A percentile compares a stretch with the other conserved stretches of the same genome.
These are phyloP conservation scores for Gaertneriomyces sp. DNA, from an alignment of 192 early-diverging fungal species.

Conservation along the genomic window DNA sequence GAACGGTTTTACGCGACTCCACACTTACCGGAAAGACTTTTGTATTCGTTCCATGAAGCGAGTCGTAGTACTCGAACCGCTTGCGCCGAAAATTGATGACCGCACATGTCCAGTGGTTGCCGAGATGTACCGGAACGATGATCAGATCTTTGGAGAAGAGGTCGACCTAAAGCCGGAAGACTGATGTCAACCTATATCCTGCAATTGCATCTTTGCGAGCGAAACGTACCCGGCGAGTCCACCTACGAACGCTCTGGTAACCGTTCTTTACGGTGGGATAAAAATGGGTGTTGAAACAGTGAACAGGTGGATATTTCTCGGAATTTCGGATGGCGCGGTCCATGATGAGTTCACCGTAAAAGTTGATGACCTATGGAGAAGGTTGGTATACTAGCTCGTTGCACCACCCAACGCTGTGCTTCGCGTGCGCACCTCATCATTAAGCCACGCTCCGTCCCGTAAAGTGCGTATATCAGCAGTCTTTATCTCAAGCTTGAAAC, in stretches of 20 bases:
- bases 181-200: conserved; percentile 15
- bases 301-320: conserved; percentile 42
- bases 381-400: neutral
- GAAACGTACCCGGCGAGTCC: conserved; percentile 66
- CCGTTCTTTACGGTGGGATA: conserved; percentile 68
- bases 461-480: conserved; percentile 71
- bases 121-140: conserved; percentile 80
- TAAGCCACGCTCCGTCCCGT: conserved; percentile 74
- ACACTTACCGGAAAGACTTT: conserved; percentile 43
- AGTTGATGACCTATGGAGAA: conserved; percentile 70
- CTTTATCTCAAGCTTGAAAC: conserved; percentile 59
- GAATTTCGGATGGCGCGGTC: conserved; percentile 53
- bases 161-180: conserved; percentile 40
- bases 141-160: conserved; percentile 75
- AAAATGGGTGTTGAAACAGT: conserved; percentile 92
- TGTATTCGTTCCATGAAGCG: conserved; percentile 64
- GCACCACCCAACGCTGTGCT: neutral
- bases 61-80: conserved; percentile 78
- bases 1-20: neutral
- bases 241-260: conserved; percentile 70
- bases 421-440: conserved; percentile 73
- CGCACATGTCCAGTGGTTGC: conserved; percentile 71
- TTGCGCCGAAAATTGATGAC: conserved; percentile 61
- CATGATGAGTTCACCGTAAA: conserved; percentile 78
- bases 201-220: neutral